These are phyloP conservation scores for Croton laevigatus DNA, from an alignment of 441 rosid species.

Conservation along the genomic window DNA sequence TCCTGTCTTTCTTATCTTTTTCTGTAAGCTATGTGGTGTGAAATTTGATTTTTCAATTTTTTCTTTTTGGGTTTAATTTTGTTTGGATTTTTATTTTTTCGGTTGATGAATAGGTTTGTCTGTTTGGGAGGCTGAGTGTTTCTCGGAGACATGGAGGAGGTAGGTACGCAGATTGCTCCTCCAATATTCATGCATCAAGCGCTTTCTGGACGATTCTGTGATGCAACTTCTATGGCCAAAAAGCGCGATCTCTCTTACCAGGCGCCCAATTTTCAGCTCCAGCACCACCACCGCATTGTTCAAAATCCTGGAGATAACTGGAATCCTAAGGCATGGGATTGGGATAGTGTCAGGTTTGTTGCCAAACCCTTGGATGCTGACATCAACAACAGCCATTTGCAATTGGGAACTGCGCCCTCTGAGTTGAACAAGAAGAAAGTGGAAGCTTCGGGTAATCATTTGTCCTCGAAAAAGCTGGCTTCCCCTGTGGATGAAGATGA, in stretches of 20 bases:
- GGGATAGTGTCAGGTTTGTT: slow-evolving; percentile 68
- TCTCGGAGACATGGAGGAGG: slow-evolving; percentile 58
- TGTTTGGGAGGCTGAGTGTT: neutral
- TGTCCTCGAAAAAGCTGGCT: slow-evolving; percentile 18
- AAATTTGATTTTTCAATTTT: neutral
- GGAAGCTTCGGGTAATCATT: slow-evolving; percentile 24
- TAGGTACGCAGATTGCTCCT: slow-evolving; percentile 66
- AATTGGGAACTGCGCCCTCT: slow-evolving; percentile 23
- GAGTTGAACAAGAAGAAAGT: slow-evolving; percentile 28
- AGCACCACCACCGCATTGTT: slow-evolving; percentile 32
- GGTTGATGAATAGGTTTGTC: neutral
- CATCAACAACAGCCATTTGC: slow-evolving; percentile 27
- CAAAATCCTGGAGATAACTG: slow-evolving; percentile 44
- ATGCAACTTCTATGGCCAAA: slow-evolving; percentile 41
- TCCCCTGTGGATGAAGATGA: slow-evolving; percentile 32
- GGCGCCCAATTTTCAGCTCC: slow-evolving; percentile 35
- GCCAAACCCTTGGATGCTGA: slow-evolving; percentile 51
- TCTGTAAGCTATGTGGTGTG: neutral
- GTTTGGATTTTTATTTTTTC: neutral
- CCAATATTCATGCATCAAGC: slow-evolving; percentile 58
- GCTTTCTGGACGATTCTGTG: slow-evolving; percentile 42
- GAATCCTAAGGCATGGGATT: slow-evolving; percentile 73
- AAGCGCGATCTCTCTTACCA: slow-evolving; percentile 65
- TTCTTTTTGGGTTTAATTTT: neutral
- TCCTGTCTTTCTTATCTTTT: neutral